phyloP scores from a whole-genome alignment of 2,329 filamentous ascomycete species.

The Graphiopsis chlorocephala region DNA sequence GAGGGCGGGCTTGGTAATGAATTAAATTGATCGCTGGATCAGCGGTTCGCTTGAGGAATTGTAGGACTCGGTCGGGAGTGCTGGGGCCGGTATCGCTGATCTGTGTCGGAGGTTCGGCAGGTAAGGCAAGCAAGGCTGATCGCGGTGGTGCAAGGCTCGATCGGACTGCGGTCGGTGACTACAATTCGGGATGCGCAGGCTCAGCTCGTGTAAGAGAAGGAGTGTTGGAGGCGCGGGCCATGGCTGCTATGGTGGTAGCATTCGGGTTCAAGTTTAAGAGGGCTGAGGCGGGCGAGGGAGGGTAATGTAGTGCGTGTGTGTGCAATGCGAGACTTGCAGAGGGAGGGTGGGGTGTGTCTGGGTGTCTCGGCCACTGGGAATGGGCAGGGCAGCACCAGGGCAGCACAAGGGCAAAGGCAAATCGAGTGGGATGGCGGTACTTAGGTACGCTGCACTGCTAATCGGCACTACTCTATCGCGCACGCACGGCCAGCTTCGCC shows the following conservation, averaged over 20 bases:
- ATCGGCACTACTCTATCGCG: background rate
- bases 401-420: background rate
- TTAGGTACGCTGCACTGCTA: background rate
- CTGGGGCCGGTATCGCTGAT: conserved; percentile 13
- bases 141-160: background rate
- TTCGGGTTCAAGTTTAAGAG: too few species aligned
- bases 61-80: conserved; percentile 7
- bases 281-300: conserved; percentile 10
- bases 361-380: background rate
- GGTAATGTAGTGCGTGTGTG: background rate
- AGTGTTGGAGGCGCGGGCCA: background rate
- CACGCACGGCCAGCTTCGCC: background rate
- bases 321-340: background rate
- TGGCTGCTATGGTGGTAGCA: background rate
- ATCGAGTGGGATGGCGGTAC: conserved; percentile 8
- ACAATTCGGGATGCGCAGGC: background rate
- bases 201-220: conserved; percentile 1
- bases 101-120: conserved; percentile 14
- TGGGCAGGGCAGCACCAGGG: background rate
- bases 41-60: conserved; percentile 3
- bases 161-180: conserved; percentile 1
- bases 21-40: conserved; percentile 1
- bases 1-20: background rate
- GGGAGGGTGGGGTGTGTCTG: background rate
- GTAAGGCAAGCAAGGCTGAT: conserved; percentile 5